phyloP scores from a whole-genome alignment of 768 basidiomycete species.

The Hygrophoropsis aurantiaca region DNA sequence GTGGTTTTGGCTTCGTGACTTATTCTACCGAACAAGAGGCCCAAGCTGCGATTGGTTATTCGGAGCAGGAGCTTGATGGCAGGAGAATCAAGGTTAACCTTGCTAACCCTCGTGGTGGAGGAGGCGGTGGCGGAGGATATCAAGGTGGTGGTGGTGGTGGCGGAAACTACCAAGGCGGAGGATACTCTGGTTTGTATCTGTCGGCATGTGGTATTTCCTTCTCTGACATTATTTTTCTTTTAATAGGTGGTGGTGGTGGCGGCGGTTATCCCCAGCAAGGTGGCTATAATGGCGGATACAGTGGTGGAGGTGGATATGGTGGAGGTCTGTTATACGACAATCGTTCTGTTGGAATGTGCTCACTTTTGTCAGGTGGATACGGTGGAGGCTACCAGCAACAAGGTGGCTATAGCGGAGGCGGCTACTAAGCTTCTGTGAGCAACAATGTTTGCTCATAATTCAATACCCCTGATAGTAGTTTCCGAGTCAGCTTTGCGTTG shows the following conservation, averaged over 20 bases:
- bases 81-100: conserved; percentile 88
- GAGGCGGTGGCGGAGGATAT: conserved; percentile 40
- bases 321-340: background rate
- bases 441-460: too few species aligned
- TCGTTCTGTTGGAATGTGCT: too few species aligned
- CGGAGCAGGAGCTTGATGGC: conserved; percentile 93
- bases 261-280: conserved; percentile 29
- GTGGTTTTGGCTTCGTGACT: conserved; percentile 97
- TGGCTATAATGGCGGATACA: conserved; percentile 22
- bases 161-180: conserved; percentile 27
- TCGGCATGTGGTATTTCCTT: background rate
- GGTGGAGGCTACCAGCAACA: conserved; percentile 17
- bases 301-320: conserved; percentile 27
- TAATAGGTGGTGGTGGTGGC: conserved; percentile 19
- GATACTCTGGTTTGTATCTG: conserved; percentile 28
- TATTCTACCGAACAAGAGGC: conserved; percentile 65
- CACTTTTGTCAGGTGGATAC: conserved; percentile 18
- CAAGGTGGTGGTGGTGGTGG: conserved; percentile 31
- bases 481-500: background rate
- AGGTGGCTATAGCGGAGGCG: conserved; percentile 32
- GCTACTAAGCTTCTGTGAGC: conserved; percentile 17
- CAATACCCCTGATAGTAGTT: background rate
- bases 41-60: conserved; percentile 64
- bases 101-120: conserved; percentile 65
- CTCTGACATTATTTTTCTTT: background rate